These are phyloP conservation scores for Xylaria sp. DNA, from an alignment of 2,329 filamentous ascomycete genomes.

Conservation along the genomic window DNA sequence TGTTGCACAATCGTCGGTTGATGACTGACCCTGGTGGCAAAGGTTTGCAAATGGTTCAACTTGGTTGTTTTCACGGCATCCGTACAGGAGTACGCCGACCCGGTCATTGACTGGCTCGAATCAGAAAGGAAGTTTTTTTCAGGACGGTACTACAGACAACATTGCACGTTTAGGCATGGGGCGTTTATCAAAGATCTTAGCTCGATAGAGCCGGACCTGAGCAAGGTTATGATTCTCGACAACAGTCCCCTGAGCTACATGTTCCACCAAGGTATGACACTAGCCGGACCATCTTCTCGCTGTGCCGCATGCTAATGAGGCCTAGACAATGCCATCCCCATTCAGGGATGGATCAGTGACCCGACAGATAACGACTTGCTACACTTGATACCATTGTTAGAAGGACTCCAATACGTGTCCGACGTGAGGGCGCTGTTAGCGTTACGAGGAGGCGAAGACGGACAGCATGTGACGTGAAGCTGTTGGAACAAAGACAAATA, in stretches of 20 bases:
- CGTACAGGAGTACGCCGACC: conserved; percentile 97
- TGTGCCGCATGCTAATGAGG: conserved; percentile 26
- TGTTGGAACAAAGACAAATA: conserved; percentile 10
- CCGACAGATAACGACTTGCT: conserved; percentile 95
- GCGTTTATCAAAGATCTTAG: conserved; percentile 98
- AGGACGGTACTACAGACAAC: conserved; percentile 91
- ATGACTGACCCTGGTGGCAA: conserved; percentile 32
- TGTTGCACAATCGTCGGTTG: conserved; percentile 1
- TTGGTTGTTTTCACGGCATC: conserved; percentile 95
- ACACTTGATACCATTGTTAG: conserved; percentile 88
- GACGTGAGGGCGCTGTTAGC: conserved; percentile 92
- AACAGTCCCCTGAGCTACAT: conserved; percentile 98
- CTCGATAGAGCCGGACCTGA: conserved; percentile 93
- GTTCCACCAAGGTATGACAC: conserved; percentile 86
- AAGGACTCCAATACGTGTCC: conserved; percentile 94
- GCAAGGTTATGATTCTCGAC: conserved; percentile 98
- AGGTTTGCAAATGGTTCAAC: conserved; percentile 98
- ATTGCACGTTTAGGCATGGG: conserved; percentile 93
- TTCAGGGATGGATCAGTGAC: conserved; percentile 99
- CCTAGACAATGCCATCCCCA: conserved; percentile 96
- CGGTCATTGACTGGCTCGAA: conserved; percentile 98
- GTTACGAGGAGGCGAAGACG: conserved; percentile 83
- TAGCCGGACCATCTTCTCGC: background rate
- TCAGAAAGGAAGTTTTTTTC: conserved; percentile 96
- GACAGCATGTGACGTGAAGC: conserved; percentile 51